Conservation (phyloP, 1,284 basidiomycete species). For the Rhodofomes roseus region DNA sequence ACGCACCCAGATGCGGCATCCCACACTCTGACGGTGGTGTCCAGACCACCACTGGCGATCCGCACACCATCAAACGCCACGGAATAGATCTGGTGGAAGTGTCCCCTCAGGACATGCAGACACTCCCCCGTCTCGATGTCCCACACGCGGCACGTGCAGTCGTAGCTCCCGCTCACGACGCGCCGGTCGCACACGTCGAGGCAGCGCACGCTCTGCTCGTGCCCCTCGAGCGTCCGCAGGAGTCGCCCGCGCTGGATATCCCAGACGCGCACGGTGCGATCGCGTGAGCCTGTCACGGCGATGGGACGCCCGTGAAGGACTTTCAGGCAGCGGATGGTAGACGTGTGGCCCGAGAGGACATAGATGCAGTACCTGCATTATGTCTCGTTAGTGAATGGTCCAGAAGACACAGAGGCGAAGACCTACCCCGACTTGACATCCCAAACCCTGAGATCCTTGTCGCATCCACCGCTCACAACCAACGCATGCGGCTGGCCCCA, state of each 20-base stretch:
- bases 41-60: conserved; percentile 86
- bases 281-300: conserved; percentile 88
- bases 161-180: conserved; percentile 89
- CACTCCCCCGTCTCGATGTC: conserved; percentile 76
- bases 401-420: background rate
- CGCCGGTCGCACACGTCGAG: conserved; percentile 82
- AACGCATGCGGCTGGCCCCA: conserved; percentile 68
- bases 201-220: conserved; percentile 82
- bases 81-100: conserved; percentile 90
- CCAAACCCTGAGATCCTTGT: conserved; percentile 90
- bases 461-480: conserved; percentile 91
- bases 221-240: conserved; percentile 74
- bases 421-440: conserved; percentile 78
- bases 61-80: conserved; percentile 89
- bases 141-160: conserved; percentile 76
- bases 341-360: conserved; percentile 80
- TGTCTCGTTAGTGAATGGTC: background rate
- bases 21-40: conserved; percentile 92
- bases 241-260: conserved; percentile 79
- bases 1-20: conserved; percentile 74
- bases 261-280: conserved; percentile 89
- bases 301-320: conserved; percentile 86
- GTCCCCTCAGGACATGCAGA: conserved; percentile 82
- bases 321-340: conserved; percentile 90
- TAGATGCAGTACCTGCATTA: conserved; percentile 71